phyloP scores from a whole-genome alignment of 768 basidiomycete genomes.

The Mycena kentingensis region DNA sequence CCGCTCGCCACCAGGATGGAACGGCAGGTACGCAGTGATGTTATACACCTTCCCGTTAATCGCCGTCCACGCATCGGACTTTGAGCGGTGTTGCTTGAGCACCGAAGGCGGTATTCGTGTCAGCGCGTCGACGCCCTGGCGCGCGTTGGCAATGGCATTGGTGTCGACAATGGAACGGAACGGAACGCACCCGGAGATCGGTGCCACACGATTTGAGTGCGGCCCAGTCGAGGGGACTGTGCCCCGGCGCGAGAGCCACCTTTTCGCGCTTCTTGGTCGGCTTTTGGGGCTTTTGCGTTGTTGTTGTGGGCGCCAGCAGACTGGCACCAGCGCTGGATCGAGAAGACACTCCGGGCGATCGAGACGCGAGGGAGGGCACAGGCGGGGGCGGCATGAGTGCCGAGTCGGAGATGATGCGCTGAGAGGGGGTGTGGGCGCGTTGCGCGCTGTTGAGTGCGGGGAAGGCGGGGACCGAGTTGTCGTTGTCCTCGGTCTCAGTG shows the following conservation, averaged over 20 bases:
- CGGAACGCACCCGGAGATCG: constrained; percentile 67
- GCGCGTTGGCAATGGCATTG: constrained; percentile 3
- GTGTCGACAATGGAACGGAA: constrained; percentile 6
- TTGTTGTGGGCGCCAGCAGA: constrained; percentile 61
- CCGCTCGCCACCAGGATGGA: constrained; percentile 92
- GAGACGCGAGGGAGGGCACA: constrained; percentile 40
- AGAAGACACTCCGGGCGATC: constrained; percentile 41
- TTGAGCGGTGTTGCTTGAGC: constrained; percentile 78
- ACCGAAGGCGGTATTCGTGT: constrained; percentile 74
- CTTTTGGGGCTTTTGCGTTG: constrained; percentile 58
- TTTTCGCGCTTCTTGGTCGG: constrained; percentile 66
- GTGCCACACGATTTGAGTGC: constrained; percentile 77
- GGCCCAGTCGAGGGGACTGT: constrained; percentile 94
- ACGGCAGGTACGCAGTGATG: constrained; percentile 87
- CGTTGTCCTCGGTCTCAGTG: constrained; percentile 41
- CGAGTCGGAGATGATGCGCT: constrained; percentile 47
- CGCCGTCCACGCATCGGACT: constrained; percentile 89
- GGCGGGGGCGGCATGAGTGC: constrained; percentile 59
- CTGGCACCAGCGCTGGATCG: constrained; percentile 37
- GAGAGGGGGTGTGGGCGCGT: constrained; percentile 45
- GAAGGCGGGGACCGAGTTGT: constrained; percentile 72
- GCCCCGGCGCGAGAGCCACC: constrained; percentile 89
- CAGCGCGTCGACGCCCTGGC: constrained; percentile 70
- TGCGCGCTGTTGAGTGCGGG: constrained; percentile 75
- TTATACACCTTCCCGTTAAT: constrained; percentile 96